phyloP scores from a whole-genome alignment of 1,284 basidiomycete genomes.

The Puccinia polysora region DNA sequence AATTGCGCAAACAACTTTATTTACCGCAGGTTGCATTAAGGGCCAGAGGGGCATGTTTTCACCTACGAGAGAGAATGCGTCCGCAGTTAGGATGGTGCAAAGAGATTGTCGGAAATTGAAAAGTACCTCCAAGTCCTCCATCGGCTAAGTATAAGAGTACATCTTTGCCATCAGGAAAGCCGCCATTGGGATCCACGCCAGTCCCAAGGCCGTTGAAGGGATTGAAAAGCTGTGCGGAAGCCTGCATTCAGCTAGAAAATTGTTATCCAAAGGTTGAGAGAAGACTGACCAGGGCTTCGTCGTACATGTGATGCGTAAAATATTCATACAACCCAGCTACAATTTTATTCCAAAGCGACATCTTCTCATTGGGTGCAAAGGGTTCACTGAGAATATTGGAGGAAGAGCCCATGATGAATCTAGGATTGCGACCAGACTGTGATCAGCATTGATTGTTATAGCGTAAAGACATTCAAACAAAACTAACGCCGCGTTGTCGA shows the following conservation, averaged over 20 bases:
- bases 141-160: conserved; percentile 25
- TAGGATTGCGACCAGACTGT: not conserved
- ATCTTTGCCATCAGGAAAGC: conserved; percentile 40
- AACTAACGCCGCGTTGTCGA: conserved; percentile 37
- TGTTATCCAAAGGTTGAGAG: not conserved
- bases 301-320: conserved; percentile 28
- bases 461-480: not conserved
- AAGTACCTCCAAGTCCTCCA: conserved; percentile 39
- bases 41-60: conserved; percentile 43
- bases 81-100: not conserved
- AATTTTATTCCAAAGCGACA: conserved; percentile 8
- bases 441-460: not conserved
- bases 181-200: conserved; percentile 1
- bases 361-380: conserved; percentile 20
- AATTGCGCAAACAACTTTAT: not conserved
- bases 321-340: conserved; percentile 34
- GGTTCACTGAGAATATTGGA: conserved; percentile 40
- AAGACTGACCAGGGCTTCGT: conserved; percentile 40
- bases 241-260: not conserved
- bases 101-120: not conserved
- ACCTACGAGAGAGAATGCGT: conserved; percentile 1
- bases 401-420: conserved; percentile 33
- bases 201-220: conserved; percentile 32
- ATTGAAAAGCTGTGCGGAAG: conserved; percentile 9
- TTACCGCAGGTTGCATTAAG: conserved; percentile 37